These are phyloP conservation scores for Debaryomycetaceae sp. DNA, from an alignment of 1,139 yeast genomes.

Conservation along the genomic window DNA sequence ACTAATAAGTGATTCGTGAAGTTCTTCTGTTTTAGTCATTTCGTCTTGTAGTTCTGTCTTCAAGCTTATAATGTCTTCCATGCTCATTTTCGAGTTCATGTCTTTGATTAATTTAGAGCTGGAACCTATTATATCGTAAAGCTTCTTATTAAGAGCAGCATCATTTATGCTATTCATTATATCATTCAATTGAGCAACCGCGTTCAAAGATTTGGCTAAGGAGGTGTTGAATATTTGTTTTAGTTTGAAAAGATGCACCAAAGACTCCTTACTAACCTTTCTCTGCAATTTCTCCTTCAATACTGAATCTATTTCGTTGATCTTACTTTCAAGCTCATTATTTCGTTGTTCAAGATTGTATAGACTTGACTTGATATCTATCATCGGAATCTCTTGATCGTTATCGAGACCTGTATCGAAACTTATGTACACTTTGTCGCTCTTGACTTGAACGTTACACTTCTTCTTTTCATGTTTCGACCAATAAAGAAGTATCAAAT, in stretches of 20 bases:
- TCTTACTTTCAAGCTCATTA: constrained; percentile 17
- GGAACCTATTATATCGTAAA: constrained; percentile 32
- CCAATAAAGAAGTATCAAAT: constrained; percentile 23
- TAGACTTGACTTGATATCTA: constrained; percentile 20
- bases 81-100: constrained; percentile 27
- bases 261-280: constrained; percentile 2
- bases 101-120: constrained; percentile 33
- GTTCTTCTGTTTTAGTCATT: constrained; percentile 27
- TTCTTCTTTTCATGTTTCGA: constrained; percentile 16
- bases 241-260: constrained; percentile 1
- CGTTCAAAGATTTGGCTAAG: constrained; percentile 23
- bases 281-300: constrained; percentile 6
- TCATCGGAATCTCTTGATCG: constrained; percentile 30
- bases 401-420: constrained; percentile 16
- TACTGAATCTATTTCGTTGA: constrained; percentile 18
- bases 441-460: constrained; percentile 11
- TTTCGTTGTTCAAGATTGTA: constrained; percentile 17
- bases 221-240: constrained; percentile 24
- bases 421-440: constrained; percentile 20
- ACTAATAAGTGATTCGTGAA: constrained; percentile 30
- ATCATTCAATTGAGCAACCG: constrained; percentile 34
- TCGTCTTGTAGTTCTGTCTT: constrained; percentile 42
- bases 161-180: constrained; percentile 46
- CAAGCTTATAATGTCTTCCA: constrained; percentile 31
- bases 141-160: constrained; percentile 39